These are phyloP conservation scores for Helianthus tuberosus DNA, from an alignment of 129 eudicot genomes.

Conservation along the genomic window DNA sequence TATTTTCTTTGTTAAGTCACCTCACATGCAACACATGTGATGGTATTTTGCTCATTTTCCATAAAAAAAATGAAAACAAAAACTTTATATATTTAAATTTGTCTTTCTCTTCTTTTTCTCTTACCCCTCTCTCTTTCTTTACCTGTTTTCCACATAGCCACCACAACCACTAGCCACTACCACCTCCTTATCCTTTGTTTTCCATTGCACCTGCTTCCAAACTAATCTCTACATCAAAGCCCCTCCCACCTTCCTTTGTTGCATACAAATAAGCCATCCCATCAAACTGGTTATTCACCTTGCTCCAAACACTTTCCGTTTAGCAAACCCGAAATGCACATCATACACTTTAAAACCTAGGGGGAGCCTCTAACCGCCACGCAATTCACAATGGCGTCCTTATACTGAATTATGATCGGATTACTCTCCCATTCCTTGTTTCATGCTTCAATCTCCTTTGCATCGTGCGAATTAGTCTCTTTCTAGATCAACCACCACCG, in stretches of 20 bases:
- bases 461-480: conserved; percentile 66
- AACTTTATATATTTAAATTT: no score
- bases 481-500: conserved; percentile 58
- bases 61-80: no score
- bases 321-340: conserved; percentile 88
- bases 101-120: no score
- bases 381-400: conserved; percentile 92
- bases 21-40: no score
- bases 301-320: conserved; percentile 86
- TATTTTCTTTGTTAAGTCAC: no score
- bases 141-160: no score
- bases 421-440: conserved; percentile 88
- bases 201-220: conserved; percentile 93
- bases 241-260: conserved; percentile 74
- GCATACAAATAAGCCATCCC: conserved; percentile 95
- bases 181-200: conserved; percentile 64
- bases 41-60: no score
- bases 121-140: no score
- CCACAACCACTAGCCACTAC: no score
- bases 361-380: conserved; percentile 99
- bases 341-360: conserved; percentile 88
- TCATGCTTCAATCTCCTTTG: conserved; percentile 63
- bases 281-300: conserved; percentile 83
- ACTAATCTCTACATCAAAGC: conserved; percentile 93
- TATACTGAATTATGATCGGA: conserved; percentile 75